Evolutionary conservation across 768 basidiomycete species (phyloP).

Genomic region (Leccinum variicolor): DNA sequence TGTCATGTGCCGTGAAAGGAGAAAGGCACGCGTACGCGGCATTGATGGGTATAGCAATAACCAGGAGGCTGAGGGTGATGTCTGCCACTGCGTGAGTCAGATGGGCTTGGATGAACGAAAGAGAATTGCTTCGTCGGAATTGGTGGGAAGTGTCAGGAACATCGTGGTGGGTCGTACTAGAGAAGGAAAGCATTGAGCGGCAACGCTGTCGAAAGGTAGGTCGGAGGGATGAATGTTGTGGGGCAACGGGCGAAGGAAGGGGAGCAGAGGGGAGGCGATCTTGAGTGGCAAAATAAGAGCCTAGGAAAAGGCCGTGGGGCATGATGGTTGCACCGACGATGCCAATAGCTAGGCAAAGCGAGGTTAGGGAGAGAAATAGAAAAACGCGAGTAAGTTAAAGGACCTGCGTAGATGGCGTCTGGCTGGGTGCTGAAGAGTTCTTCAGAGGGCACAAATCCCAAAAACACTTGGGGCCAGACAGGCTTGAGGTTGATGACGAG

Average conservation of each 20-base stretch:
- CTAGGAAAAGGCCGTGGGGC: constrained; percentile 58
- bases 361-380: constrained; percentile 18
- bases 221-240: neutral
- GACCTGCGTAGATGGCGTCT: constrained; percentile 33
- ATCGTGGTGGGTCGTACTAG: constrained; percentile 3
- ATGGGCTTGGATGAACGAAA: constrained; percentile 38
- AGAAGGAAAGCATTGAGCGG: constrained; percentile 4
- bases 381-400: constrained; percentile 2
- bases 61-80: constrained; percentile 40
- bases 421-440: constrained; percentile 37
- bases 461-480: constrained; percentile 40
- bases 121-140: constrained; percentile 32
- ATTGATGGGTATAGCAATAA: constrained; percentile 48
- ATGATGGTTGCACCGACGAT: constrained; percentile 54
- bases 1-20: neutral
- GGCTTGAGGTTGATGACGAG: constrained; percentile 40
- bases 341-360: constrained; percentile 28
- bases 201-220: neutral
- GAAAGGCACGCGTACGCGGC: constrained; percentile 26
- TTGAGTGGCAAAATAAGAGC: constrained; percentile 20
- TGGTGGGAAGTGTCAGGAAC: constrained; percentile 8
- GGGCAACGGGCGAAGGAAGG: constrained; percentile 17
- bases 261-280: constrained; percentile 32
- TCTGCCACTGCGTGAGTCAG: constrained; percentile 44
- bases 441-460: constrained; percentile 36